phyloP scores from a whole-genome alignment of 2,329 filamentous ascomycete genomes.

The Akanthomyces uredinophilus region DNA sequence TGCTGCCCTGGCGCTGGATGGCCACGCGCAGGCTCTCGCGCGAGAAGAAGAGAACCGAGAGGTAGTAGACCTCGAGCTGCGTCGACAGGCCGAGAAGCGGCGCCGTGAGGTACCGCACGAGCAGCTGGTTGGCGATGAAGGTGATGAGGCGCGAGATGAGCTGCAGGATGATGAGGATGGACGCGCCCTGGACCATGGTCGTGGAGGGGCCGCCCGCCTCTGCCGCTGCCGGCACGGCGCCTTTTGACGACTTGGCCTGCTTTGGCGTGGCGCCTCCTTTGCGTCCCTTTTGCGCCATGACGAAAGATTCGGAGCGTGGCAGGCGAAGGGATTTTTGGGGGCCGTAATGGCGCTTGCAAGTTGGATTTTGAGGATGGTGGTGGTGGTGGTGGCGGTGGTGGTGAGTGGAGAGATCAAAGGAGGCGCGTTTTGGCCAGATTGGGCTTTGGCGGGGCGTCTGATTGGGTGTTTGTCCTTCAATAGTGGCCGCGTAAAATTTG shows the following conservation, averaged over 20 bases:
- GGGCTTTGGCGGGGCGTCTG: constrained; percentile 13
- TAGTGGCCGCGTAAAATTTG: not conserved
- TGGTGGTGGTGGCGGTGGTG: not conserved
- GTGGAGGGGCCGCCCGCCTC: constrained; percentile 7
- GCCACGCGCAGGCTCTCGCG: constrained; percentile 89
- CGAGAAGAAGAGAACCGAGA: constrained; percentile 91
- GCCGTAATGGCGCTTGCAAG: not conserved
- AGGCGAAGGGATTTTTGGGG: no score
- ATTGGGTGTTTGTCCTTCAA: not conserved
- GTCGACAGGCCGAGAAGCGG: constrained; percentile 78
- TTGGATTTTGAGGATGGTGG: not conserved
- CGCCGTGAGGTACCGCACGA: constrained; percentile 83
- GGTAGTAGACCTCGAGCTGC: constrained; percentile 88
- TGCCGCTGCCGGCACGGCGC: not conserved
- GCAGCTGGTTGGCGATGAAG: constrained; percentile 85
- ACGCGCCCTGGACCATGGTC: constrained; percentile 62
- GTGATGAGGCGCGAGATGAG: constrained; percentile 81
- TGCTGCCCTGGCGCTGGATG: constrained; percentile 65
- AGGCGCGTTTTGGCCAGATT: constrained; percentile 13
- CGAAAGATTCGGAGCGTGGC: no score
- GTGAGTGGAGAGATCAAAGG: constrained; percentile 7
- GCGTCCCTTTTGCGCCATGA: constrained; percentile 2
- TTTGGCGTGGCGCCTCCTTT: not conserved
- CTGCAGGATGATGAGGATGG: constrained; percentile 83
- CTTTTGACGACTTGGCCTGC: constrained; percentile 6